A percentile compares a stretch with the other conserved stretches of the same genome.
Evolutionary conservation across 441 rosid species (phyloP).

Genomic region (Syzygium syzygioides): DNA sequence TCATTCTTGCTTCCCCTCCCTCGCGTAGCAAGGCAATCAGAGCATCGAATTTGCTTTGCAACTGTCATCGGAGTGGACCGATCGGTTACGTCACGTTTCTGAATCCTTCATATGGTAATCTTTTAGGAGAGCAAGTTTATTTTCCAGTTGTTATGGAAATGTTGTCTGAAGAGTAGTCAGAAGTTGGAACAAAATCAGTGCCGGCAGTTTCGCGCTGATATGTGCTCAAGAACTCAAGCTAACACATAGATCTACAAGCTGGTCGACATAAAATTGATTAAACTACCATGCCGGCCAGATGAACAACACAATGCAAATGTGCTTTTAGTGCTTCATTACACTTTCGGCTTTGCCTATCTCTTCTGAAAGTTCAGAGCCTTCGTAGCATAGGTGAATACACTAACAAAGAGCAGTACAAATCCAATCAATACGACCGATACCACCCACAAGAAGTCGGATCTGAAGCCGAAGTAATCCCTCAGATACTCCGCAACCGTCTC

Average conservation of each 20-base stretch:
- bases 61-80: background rate
- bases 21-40: background rate
- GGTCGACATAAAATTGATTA: background rate
- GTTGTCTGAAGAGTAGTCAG: background rate
- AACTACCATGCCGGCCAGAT: background rate
- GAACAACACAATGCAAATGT: background rate
- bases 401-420: background rate
- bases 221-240: background rate
- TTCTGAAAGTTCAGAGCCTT: slow-evolving; percentile 5
- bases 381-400: background rate
- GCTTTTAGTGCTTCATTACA: background rate
- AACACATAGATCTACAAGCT: background rate
- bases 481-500: slow-evolving; percentile 4
- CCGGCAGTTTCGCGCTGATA: background rate
- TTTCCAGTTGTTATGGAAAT: background rate
- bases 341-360: background rate
- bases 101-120: background rate
- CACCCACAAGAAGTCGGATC: background rate
- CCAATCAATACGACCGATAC: background rate
- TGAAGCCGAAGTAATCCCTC: slow-evolving; percentile 5
- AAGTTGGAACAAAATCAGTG: background rate
- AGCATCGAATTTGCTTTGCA: background rate
- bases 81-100: background rate
- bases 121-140: background rate
- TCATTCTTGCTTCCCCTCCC: background rate